phyloP scores from a whole-genome alignment of 305 asterid genomes.

The Ajuga reptans region DNA sequence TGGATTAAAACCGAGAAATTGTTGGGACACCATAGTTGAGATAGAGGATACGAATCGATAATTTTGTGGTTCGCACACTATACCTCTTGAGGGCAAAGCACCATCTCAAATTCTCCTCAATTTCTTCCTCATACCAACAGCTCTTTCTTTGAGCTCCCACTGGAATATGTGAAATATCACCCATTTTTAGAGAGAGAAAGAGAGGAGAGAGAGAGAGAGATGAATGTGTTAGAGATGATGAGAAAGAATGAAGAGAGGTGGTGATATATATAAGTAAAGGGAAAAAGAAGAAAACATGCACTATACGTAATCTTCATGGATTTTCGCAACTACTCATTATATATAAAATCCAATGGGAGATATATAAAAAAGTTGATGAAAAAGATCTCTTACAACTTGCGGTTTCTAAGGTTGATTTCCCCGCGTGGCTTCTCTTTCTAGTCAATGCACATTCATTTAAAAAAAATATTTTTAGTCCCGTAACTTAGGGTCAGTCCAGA shows the following conservation, averaged over 20 bases:
- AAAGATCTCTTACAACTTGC: conserved; percentile 4
- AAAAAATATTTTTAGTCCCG: no score
- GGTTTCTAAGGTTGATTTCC: conserved; percentile 45
- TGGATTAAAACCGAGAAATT: no score
- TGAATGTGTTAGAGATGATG: background rate
- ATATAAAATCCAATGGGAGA: conserved; percentile 1
- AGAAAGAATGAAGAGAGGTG: conserved; percentile 16
- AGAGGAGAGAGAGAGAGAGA: background rate
- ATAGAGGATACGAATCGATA: no score
- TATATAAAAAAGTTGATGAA: conserved; percentile 6
- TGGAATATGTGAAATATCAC: conserved; percentile 50
- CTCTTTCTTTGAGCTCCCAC: conserved; percentile 63
- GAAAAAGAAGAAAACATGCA: conserved; percentile 17
- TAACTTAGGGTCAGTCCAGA: no score
- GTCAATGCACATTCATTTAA: conserved; percentile 3
- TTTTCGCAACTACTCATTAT: conserved; percentile 29
- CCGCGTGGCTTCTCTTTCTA: conserved; percentile 39
- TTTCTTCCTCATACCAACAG: conserved; percentile 97
- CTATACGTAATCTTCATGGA: conserved; percentile 50
- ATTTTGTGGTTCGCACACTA: no score
- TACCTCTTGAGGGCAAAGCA: conserved; percentile 95
- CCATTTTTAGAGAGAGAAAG: conserved; percentile 31
- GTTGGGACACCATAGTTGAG: no score
- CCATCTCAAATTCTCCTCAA: conserved; percentile 87
- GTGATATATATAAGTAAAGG: conserved; percentile 22